These are phyloP conservation scores for Corymbia maculata DNA, from an alignment of 345 rosid species.

Conservation along the genomic window DNA sequence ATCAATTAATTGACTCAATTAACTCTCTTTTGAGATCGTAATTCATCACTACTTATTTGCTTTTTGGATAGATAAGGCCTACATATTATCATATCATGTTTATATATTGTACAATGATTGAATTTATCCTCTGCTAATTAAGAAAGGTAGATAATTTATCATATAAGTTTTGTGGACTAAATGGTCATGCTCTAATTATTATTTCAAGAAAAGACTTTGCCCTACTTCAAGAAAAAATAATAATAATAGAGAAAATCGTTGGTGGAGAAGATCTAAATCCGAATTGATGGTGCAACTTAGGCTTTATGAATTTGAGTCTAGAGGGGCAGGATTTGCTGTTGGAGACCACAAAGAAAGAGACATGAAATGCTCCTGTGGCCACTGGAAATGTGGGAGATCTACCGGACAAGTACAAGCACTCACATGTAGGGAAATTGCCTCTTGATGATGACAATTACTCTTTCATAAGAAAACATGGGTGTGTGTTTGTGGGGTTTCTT, in stretches of 20 bases:
- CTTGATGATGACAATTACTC: not conserved
- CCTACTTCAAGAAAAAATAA: not conserved
- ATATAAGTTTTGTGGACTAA: not conserved
- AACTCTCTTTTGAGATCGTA: not conserved
- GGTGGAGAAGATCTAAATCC: not conserved
- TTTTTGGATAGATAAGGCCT: not conserved
- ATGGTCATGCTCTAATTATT: not conserved
- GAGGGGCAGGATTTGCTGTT: not conserved
- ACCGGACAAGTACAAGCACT: slow-evolving; percentile 24
- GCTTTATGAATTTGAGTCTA: not conserved
- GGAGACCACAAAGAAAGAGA: not conserved
- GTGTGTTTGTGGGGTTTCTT: not conserved
- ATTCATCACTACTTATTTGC: not conserved
- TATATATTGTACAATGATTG: not conserved
- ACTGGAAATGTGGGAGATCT: slow-evolving; percentile 30
- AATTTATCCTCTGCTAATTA: not conserved
- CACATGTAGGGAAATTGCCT: not conserved
- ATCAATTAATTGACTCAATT: not conserved
- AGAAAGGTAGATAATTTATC: not conserved
- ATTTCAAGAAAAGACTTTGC: not conserved
- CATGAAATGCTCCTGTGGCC: not conserved
- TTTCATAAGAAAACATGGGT: not conserved
- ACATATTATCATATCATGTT: not conserved
- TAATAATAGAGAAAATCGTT: not conserved
- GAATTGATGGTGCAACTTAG: not conserved